A percentile compares a stretch with the other conserved stretches of the same genome.
phyloP scores from a whole-genome alignment of 139 green algal species.

The Ettlia oleoabundans region DNA sequence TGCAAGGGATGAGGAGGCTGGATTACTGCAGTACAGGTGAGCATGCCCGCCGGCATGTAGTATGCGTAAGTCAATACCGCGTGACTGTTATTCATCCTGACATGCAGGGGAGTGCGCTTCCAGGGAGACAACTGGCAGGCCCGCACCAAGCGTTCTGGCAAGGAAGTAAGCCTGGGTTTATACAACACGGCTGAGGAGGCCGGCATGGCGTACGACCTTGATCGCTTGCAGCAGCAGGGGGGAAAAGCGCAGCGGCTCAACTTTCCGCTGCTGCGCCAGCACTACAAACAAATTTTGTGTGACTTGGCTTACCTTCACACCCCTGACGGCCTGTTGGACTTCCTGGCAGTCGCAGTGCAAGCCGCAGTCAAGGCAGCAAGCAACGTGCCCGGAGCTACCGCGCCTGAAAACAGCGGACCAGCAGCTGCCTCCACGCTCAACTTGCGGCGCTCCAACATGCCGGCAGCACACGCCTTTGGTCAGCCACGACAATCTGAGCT shows the following conservation, averaged over 20 bases:
- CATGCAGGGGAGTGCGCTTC: conserved; percentile 25
- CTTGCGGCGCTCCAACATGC: neutral
- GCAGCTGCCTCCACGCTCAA: neutral
- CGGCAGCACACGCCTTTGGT: neutral
- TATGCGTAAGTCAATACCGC: neutral
- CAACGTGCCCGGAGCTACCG: neutral
- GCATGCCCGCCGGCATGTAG: no score
- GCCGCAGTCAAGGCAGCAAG: conserved; percentile 5
- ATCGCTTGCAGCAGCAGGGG: conserved; percentile 32
- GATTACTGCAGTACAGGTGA: conserved; percentile 4
- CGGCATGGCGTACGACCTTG: conserved; percentile 28
- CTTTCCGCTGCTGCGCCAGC: conserved; percentile 30
- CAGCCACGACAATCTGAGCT: neutral
- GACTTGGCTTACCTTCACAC: neutral
- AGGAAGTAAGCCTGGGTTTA: conserved; percentile 25
- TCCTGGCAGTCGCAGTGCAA: conserved; percentile 29
- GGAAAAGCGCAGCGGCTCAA: conserved; percentile 34
- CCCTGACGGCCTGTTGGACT: conserved; percentile 15
- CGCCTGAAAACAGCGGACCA: neutral
- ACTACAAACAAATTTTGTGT: conserved; percentile 26
- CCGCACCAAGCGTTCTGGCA: conserved; percentile 4
- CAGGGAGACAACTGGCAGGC: conserved; percentile 31
- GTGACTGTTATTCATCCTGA: neutral
- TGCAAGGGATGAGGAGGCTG: neutral
- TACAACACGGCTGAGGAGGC: conserved; percentile 35